phyloP scores from a whole-genome alignment of 257 asterid species.

The Salvia splendens region DNA sequence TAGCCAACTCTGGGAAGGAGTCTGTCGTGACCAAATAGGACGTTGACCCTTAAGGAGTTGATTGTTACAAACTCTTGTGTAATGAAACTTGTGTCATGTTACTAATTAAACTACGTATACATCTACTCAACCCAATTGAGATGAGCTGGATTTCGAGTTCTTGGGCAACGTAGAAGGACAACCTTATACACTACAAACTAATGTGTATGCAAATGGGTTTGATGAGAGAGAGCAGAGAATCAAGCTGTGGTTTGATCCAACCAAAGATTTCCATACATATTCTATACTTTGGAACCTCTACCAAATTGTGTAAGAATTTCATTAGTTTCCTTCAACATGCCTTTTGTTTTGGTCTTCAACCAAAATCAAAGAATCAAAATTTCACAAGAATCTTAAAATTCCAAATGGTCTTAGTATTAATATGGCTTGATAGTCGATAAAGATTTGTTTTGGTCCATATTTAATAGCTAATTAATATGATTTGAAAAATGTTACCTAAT shows the following conservation, averaged over 20 bases:
- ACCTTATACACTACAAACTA: slow-evolving; percentile 72
- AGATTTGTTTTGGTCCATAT: no score
- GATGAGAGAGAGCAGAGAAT: slow-evolving; percentile 77
- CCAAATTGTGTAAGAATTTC: slow-evolving; percentile 77
- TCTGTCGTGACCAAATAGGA: no score
- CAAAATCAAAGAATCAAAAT: slow-evolving; percentile 1
- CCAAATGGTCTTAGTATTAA: not conserved
- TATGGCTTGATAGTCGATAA: no score
- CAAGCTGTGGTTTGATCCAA: slow-evolving; percentile 90
- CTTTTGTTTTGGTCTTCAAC: not conserved
- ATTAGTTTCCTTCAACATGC: not conserved
- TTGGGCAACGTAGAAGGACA: slow-evolving; percentile 70
- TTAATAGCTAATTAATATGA: no score
- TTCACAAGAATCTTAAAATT: not conserved
- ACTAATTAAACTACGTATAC: not conserved
- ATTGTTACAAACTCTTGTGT: no score
- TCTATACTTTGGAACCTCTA: slow-evolving; percentile 77
- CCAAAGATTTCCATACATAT: slow-evolving; percentile 80
- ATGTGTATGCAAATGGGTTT: slow-evolving; percentile 69
- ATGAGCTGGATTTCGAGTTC: slow-evolving; percentile 94
- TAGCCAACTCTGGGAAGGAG: no score
- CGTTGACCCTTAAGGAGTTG: no score
- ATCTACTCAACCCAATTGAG: slow-evolving; percentile 61
- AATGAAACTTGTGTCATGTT: no score
- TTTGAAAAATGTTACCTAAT: no score